Evolutionary conservation across 2,329 filamentous ascomycete species (phyloP).

Genomic region (Cytospora schulzeri): DNA sequence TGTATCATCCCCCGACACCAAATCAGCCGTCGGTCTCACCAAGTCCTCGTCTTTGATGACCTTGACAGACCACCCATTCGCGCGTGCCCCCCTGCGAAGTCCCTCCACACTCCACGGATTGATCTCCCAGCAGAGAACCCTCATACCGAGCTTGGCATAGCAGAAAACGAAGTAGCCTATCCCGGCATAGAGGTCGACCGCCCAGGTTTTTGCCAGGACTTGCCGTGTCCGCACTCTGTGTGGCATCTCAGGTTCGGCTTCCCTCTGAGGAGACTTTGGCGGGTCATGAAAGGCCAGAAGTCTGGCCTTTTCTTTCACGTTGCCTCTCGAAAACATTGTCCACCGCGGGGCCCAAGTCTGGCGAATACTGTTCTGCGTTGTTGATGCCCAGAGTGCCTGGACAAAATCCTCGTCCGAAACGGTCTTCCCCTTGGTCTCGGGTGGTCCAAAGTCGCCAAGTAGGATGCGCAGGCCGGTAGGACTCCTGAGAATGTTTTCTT

Average conservation of each 20-base stretch:
- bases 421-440: conserved; percentile 27
- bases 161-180: conserved; percentile 94
- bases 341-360: conserved; percentile 88
- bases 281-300: conserved; percentile 58
- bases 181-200: conserved; percentile 85
- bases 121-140: conserved; percentile 85
- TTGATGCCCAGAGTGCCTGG: conserved; percentile 75
- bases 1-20: conserved; percentile 48
- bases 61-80: conserved; percentile 66
- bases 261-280: not conserved
- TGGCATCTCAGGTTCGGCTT: not conserved
- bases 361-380: conserved; percentile 75
- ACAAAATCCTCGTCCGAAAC: conserved; percentile 58
- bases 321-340: conserved; percentile 94
- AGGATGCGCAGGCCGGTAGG: conserved; percentile 72
- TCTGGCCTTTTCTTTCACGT: conserved; percentile 84
- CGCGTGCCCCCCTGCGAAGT: conserved; percentile 70
- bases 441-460: conserved; percentile 72
- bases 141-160: conserved; percentile 71
- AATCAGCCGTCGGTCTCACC: conserved; percentile 40
- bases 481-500: conserved; percentile 72
- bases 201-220: conserved; percentile 45
- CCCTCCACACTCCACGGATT: conserved; percentile 89
- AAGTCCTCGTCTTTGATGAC: conserved; percentile 51
- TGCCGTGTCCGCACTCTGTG: not conserved